Evolutionary conservation across 78 protist species (phyloP).

Genomic region (Dictyostelium citrinum): DNA sequence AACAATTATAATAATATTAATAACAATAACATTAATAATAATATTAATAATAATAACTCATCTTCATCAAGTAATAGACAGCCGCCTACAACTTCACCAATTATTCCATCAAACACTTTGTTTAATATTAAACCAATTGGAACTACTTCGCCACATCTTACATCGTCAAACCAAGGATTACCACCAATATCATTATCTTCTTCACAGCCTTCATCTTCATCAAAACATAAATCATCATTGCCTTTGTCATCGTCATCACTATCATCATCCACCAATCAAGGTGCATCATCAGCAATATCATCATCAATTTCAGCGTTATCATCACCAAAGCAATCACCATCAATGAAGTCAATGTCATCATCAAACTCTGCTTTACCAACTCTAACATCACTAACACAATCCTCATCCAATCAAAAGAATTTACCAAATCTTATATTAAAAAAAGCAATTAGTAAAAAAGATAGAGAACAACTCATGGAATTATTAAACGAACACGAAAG

Average conservation of each 20-base stretch:
- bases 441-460: constrained; percentile 14
- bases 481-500: constrained; percentile 35
- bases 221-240: neutral
- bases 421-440: neutral
- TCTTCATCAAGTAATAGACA: neutral
- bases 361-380: neutral
- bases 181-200: neutral
- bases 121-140: neutral
- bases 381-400: neutral
- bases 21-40: too few species aligned
- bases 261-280: neutral
- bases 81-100: neutral
- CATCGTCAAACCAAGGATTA: neutral
- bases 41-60: neutral
- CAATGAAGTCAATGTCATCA: neutral
- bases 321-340: constrained; percentile 8
- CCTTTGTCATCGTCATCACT: neutral
- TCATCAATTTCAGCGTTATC: neutral
- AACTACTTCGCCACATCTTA: neutral
- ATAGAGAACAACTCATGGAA: constrained; percentile 37
- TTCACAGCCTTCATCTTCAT: neutral
- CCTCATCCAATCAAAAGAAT: neutral
- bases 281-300: neutral
- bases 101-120: neutral
- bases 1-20: too few species aligned